Evolutionary conservation across 805 yeast genomes (phyloP), one percentile per base, ranked within the genome.

Genomic region (Blastobotrys chiropterorum): DNA sequence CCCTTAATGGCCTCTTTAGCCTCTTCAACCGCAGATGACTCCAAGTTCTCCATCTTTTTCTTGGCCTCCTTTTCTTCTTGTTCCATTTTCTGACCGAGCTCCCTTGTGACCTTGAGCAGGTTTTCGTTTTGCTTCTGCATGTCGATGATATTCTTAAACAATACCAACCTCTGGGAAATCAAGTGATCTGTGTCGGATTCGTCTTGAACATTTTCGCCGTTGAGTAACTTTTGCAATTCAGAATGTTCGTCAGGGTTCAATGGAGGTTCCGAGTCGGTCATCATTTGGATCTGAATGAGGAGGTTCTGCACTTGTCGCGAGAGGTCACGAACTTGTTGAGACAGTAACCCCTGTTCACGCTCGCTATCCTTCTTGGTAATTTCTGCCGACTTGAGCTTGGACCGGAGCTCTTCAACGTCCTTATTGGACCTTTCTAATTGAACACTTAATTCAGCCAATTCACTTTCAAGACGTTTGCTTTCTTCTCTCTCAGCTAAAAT

Each of bases 301-400:
- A 90, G 73, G 47, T 75, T 77, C 58, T 86, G 88, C n/a, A 94
- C 77, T 65, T 92, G 98, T 43, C 82, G 80, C 4, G 95, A 86
- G 40, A 92, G 70, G 62, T 92, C 97, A 26, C 75, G 69, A 43
- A 84, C 78, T 56, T 84, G 81, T 52, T 76, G 78, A 44, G 76
- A 74, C 56, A 85, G 65, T 3, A 78, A 69, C 14, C 64, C 68
- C 13, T 76, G 62, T 57, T 81, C 84, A 21, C 70, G 65, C 56
- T 75, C 75, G 43, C 71, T 66, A 50, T 80, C 85, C 11, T 67
- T 62, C 34, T 64, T 56, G 46, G 65, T 70, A 26, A 59, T 58
- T 20, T 69, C 66, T 11, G 51, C 47, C 8, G 59, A 49, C 39
- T 64, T 67, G 41, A 69, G 56, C 51, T 68, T 65, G 16, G 59